Conservation (phyloP, 2,329 filamentous ascomycete species). For the Aspergillus pseudoterreus region DNA sequence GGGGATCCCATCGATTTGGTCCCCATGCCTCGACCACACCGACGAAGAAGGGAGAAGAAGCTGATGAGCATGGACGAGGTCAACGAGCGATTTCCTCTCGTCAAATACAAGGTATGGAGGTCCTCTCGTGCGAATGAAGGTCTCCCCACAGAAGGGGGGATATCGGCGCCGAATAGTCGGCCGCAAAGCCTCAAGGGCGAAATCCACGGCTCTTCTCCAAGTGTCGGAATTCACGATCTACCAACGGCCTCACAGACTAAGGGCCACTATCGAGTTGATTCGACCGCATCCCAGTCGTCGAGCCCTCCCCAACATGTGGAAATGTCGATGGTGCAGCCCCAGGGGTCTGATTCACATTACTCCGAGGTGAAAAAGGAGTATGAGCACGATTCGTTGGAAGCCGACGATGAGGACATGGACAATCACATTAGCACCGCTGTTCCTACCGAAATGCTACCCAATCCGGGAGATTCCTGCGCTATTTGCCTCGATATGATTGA, state of each 20-base stretch:
- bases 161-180: slow-evolving; percentile 67
- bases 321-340: background rate
- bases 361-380: slow-evolving; percentile 10
- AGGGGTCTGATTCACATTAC: background rate
- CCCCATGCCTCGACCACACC: slow-evolving; percentile 78
- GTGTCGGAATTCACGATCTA: slow-evolving; percentile 19
- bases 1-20: slow-evolving; percentile 86
- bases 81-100: slow-evolving; percentile 92
- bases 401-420: slow-evolving; percentile 72
- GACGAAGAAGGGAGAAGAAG: slow-evolving; percentile 92
- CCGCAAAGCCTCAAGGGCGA: slow-evolving; percentile 69
- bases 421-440: slow-evolving; percentile 78
- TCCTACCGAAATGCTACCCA: slow-evolving; percentile 73
- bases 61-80: slow-evolving; percentile 99
- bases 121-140: slow-evolving; percentile 78
- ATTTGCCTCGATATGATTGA: slow-evolving; percentile 95
- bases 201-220: slow-evolving; percentile 40
- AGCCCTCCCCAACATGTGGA: slow-evolving; percentile 13
- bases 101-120: slow-evolving; percentile 96
- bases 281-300: slow-evolving; percentile 12
- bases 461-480: slow-evolving; percentile 87
- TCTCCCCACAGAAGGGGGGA: slow-evolving; percentile 77
- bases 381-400: slow-evolving; percentile 57
- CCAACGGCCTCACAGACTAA: slow-evolving; percentile 19
- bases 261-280: slow-evolving; percentile 15